Evolutionary conservation across 257 asterid species (phyloP).

Genomic region (Lycium ferocissimum): DNA sequence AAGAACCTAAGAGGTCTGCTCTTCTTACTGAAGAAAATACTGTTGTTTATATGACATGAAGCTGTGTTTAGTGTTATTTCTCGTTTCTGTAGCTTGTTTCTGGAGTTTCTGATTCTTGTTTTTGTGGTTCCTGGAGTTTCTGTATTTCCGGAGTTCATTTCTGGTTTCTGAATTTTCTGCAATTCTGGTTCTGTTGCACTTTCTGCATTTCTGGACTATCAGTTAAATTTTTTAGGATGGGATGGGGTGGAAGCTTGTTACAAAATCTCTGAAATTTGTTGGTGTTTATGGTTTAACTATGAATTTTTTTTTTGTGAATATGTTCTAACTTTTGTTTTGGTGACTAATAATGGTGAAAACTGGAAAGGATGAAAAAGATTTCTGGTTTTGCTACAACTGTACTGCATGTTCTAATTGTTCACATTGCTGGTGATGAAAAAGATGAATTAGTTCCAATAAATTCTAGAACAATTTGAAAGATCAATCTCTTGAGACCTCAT

Average conservation of each 20-base stretch:
- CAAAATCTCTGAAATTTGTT: neutral
- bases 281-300: neutral
- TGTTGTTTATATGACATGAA: no score
- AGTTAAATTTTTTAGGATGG: neutral
- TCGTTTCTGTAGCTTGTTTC: neutral
- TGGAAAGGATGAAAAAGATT: neutral
- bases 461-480: neutral
- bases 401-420: neutral
- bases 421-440: neutral
- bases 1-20: neutral
- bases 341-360: neutral
- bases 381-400: neutral
- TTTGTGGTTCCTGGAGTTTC: neutral
- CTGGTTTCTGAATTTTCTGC: neutral
- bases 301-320: neutral
- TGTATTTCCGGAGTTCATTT: no score
- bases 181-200: neutral
- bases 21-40: neutral
- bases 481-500: neutral
- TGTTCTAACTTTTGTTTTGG: neutral
- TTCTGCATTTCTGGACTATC: neutral
- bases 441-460: neutral
- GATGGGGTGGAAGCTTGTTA: neutral
- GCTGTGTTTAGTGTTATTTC: neutral
- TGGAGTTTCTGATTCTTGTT: neutral